Evolutionary conservation across 2,329 filamentous ascomycete genomes (phyloP).

Genomic region (Apiospora hydei): DNA sequence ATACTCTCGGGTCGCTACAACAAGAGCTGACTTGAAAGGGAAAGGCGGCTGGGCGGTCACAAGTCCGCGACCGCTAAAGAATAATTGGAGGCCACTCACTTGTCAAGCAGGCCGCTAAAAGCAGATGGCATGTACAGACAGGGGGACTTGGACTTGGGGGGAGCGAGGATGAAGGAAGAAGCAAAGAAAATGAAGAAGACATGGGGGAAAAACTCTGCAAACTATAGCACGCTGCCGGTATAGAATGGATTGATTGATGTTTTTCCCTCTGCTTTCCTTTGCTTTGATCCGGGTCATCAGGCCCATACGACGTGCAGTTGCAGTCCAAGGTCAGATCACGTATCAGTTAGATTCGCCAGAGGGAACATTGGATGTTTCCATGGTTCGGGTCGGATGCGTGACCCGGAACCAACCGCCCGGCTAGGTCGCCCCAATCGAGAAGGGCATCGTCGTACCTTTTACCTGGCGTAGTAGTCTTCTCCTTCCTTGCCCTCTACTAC

Average conservation of each 20-base stretch:
- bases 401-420: slow-evolving; percentile 17
- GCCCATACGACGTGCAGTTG: slow-evolving; percentile 1
- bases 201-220: slow-evolving; percentile 4
- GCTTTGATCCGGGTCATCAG: background rate
- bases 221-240: background rate
- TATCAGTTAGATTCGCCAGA: slow-evolving; percentile 1
- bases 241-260: background rate
- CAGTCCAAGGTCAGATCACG: background rate
- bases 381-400: slow-evolving; percentile 1
- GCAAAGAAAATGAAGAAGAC: background rate
- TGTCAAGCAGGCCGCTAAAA: slow-evolving; percentile 2
- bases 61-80: background rate
- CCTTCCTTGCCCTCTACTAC: background rate
- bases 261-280: background rate
- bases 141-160: background rate
- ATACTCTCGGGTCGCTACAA: slow-evolving; percentile 25
- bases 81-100: background rate
- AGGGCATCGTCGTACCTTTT: slow-evolving; percentile 7
- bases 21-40: slow-evolving; percentile 22
- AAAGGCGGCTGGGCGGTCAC: slow-evolving; percentile 19
- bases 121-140: background rate
- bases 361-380: background rate
- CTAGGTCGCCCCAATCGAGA: slow-evolving; percentile 12
- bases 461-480: background rate
- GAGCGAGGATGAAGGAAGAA: background rate